These are phyloP conservation scores for Fusarium continuum DNA, from an alignment of 2,329 filamentous ascomycete genomes.

Conservation along the genomic window DNA sequence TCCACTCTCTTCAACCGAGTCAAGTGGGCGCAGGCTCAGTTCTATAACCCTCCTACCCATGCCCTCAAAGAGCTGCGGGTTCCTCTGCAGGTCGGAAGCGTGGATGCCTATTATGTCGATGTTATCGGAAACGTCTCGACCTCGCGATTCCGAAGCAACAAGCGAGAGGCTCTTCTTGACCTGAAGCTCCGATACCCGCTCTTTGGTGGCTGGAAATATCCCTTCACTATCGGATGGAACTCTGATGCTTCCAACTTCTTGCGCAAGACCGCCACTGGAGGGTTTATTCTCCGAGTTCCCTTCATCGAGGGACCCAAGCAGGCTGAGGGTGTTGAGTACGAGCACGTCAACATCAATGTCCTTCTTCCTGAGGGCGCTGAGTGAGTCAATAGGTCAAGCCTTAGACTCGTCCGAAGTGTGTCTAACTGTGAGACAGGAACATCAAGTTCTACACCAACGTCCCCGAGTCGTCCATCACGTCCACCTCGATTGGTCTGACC, in stretches of 20 bases:
- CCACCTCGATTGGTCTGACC: slow-evolving; percentile 69
- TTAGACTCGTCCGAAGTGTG: not conserved
- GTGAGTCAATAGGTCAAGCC: slow-evolving; percentile 59
- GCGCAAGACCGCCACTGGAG: slow-evolving; percentile 70
- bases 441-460: slow-evolving; percentile 80
- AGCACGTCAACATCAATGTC: slow-evolving; percentile 79
- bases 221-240: slow-evolving; percentile 97
- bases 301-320: slow-evolving; percentile 94
- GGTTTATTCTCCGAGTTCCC: slow-evolving; percentile 88
- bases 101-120: slow-evolving; percentile 93
- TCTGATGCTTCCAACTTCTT: slow-evolving; percentile 81
- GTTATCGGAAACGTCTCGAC: slow-evolving; percentile 98
- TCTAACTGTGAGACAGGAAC: slow-evolving; percentile 68
- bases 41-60: slow-evolving; percentile 78
- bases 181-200: slow-evolving; percentile 95
- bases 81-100: slow-evolving; percentile 79
- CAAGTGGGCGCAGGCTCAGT: slow-evolving; percentile 76
- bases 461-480: slow-evolving; percentile 69
- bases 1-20: slow-evolving; percentile 78
- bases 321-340: slow-evolving; percentile 85
- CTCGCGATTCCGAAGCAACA: slow-evolving; percentile 81
- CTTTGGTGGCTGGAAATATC: slow-evolving; percentile 98
- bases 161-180: slow-evolving; percentile 83
- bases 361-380: slow-evolving; percentile 91
- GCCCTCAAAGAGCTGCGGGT: slow-evolving; percentile 86